Evolutionary conservation across 148 eudicot species (phyloP), one percentile per base, ranked within the genome.

Genomic region (Dysphania ambrosioides): DNA sequence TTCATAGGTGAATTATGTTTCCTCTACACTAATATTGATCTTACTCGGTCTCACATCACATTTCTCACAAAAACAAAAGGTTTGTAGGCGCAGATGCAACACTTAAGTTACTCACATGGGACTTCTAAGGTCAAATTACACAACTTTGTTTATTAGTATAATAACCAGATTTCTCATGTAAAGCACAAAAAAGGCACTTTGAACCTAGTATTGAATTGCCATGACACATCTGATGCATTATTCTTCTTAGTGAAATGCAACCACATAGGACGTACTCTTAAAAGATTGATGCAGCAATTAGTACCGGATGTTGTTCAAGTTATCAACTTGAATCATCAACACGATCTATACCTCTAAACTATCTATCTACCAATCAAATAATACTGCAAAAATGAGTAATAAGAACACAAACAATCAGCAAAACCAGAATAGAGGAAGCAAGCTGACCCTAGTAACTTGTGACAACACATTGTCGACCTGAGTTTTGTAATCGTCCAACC

Each of bases 381-480:
- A 18, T 49, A 6, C 16, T 18, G 5, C 24, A 19, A 51, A 30
- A 49, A 2, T 31, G n/a, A 30, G 11, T 11, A 34, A 44, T 49
- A 27, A 68, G 16, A 44, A 11, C 18, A n/a, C 44, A 64, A 64
- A 8, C 23, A 40, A 67, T 41, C 71, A 41, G 4, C 55, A 24
- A 7, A 35, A 34, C 21, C 35, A 11, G 24, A 19, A 64, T 34
- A 34, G 34, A 26, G 26, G 0, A 47, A 70, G 0, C 27, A 42
- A 76, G 61, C 75, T 73, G 53, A 85, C 91, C 82, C 74, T 49
- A 71, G 79, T 81, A 16, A 90, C 92, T 71, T 85, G 88, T 11
- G 69, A 31, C 32, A 77, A 72, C 13, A 85, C 80, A 34, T 79
- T 83, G 70, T 86, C 86, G 11, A 86, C 80, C 13, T 68, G 83